A percentile compares a stretch with the other conserved stretches of the same genome.
These are phyloP conservation scores for Pythium pyrilobum DNA, from an alignment of 352 stramenopile species.

Conservation along the genomic window DNA sequence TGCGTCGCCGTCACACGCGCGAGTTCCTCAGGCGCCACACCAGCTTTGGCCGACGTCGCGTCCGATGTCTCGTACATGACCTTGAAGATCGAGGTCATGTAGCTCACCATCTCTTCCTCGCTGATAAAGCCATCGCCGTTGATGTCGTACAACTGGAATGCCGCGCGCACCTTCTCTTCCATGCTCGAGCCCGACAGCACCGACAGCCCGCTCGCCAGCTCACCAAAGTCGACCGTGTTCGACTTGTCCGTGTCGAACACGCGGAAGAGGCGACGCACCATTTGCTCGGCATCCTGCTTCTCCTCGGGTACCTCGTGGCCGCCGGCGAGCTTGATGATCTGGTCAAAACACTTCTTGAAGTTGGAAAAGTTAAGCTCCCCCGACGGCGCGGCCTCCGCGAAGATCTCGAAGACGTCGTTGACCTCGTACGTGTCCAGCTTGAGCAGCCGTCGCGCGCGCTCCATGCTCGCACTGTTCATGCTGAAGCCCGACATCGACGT, in stretches of 20 bases:
- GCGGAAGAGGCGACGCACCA: constrained; percentile 79
- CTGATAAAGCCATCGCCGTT: constrained; percentile 84
- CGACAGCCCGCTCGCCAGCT: constrained; percentile 79
- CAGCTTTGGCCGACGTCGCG: constrained; percentile 66
- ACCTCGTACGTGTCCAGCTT: constrained; percentile 85
- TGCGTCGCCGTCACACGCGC: constrained; percentile 71
- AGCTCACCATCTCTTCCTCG: constrained; percentile 83
- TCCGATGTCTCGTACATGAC: constrained; percentile 89
- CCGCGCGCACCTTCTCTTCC: constrained; percentile 82
- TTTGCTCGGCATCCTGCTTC: constrained; percentile 67
- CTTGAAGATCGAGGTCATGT: constrained; percentile 88
- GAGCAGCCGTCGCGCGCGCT: constrained; percentile 61
- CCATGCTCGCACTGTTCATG: constrained; percentile 78
- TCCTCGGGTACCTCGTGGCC: constrained; percentile 62
- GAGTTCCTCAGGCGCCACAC: constrained; percentile 66
- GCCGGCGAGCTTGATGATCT: constrained; percentile 79
- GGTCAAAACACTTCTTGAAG: constrained; percentile 87
- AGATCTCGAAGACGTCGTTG: constrained; percentile 87
- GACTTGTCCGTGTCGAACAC: constrained; percentile 83
- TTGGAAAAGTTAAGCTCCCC: constrained; percentile 72
- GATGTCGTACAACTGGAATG: constrained; percentile 84
- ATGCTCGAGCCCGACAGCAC: constrained; percentile 82
- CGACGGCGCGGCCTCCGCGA: constrained; percentile 73
- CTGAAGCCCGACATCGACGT: constrained; percentile 23
- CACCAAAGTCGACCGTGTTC: constrained; percentile 84